Conservation (phyloP, 2,329 filamentous ascomycete species). For the Kalmusia sp. region DNA sequence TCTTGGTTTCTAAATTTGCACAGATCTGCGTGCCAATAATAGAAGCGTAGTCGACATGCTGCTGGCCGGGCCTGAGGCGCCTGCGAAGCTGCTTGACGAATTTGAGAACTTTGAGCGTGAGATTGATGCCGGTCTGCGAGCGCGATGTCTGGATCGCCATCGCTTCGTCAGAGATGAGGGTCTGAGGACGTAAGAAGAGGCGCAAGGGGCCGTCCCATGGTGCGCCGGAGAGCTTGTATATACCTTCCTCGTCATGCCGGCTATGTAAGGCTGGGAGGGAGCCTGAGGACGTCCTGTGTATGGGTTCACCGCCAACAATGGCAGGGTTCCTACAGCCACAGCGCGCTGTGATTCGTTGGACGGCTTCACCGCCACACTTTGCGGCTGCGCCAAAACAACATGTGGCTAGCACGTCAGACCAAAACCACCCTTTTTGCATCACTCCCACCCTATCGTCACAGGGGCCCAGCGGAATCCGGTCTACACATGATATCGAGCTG, state of each 20-base stretch:
- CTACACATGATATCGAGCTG: slow-evolving; percentile 22
- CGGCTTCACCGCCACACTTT: slow-evolving; percentile 16
- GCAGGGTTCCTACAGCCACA: slow-evolving; percentile 20
- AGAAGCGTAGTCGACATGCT: slow-evolving; percentile 16
- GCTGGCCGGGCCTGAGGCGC: slow-evolving; percentile 43
- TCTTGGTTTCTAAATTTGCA: slow-evolving; percentile 28
- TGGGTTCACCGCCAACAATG: slow-evolving; percentile 19
- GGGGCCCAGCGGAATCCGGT: slow-evolving; percentile 14
- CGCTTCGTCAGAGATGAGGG: slow-evolving; percentile 25
- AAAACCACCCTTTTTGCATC: slow-evolving; percentile 17
- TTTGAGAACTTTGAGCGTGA: slow-evolving; percentile 47
- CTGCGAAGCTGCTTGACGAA: slow-evolving; percentile 48
- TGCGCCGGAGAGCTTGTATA: slow-evolving; percentile 26
- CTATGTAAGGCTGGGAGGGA: slow-evolving; percentile 34
- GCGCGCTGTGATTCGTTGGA: slow-evolving; percentile 23
- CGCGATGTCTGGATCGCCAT: slow-evolving; percentile 39
- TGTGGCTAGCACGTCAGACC: slow-evolving; percentile 11
- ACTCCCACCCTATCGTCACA: slow-evolving; percentile 25
- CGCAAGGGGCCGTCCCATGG: slow-evolving; percentile 25
- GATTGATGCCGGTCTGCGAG: slow-evolving; percentile 39
- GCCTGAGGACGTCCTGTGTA: slow-evolving; percentile 30
- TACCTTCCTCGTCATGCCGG: slow-evolving; percentile 23
- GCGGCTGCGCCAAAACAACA: slow-evolving; percentile 16
- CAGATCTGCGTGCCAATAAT: slow-evolving; percentile 30
- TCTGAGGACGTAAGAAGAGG: slow-evolving; percentile 31